A percentile compares a stretch with the other conserved stretches of the same genome.
Conservation (phyloP, 192 early-diverging fungal species). For the Helicostylum pulchrum region DNA sequence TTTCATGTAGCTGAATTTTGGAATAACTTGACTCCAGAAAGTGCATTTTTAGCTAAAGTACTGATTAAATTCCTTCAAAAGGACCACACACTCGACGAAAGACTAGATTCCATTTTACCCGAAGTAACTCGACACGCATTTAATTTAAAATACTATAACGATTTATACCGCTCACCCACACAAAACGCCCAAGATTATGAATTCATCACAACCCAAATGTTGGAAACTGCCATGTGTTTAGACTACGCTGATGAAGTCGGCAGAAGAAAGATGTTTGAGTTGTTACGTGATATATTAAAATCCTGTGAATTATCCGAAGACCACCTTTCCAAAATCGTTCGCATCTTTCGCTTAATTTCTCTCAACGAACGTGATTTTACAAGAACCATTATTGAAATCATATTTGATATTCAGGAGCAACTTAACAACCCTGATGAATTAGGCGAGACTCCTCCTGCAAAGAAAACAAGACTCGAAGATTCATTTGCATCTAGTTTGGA, state of each 20-base stretch:
- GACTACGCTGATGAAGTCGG: constrained; percentile 92
- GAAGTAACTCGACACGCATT: constrained; percentile 61
- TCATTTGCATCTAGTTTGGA: constrained; percentile 21
- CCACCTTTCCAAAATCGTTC: constrained; percentile 72
- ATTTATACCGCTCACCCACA: constrained; percentile 41
- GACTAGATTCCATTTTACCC: constrained; percentile 63
- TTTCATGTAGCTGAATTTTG: constrained; percentile 43
- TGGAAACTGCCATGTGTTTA: constrained; percentile 70
- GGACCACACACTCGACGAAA: constrained; percentile 52
- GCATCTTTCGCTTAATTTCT: constrained; percentile 72
- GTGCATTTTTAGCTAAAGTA: constrained; percentile 45
- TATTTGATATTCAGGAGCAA: constrained; percentile 70
- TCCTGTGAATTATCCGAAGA: constrained; percentile 72
- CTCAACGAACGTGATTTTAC: constrained; percentile 85
- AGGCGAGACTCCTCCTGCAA: constrained; percentile 29
- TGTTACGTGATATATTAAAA: constrained; percentile 80
- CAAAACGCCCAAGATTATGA: constrained; percentile 47
- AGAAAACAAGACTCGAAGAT: constrained; percentile 37
- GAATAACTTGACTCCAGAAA: constrained; percentile 51
- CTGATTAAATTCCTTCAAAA: constrained; percentile 39
- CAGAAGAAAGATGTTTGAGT: constrained; percentile 71
- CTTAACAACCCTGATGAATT: background rate
- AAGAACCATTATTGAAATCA: constrained; percentile 76
- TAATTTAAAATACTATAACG: constrained; percentile 54
- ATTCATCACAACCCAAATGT: constrained; percentile 69